Conservation (phyloP, 768 basidiomycete species). For the Omphalotus guepiniiformis region DNA sequence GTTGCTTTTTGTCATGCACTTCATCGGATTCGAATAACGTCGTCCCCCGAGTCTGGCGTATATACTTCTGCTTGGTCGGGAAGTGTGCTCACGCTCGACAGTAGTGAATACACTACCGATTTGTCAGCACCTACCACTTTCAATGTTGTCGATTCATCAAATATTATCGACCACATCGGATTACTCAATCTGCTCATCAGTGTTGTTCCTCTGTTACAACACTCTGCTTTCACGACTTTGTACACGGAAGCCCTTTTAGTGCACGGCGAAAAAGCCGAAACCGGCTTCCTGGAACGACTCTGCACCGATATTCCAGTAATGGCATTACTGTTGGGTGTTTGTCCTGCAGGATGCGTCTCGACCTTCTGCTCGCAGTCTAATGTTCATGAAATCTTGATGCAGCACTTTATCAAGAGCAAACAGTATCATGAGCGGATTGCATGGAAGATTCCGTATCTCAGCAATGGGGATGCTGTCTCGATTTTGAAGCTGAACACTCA, state of each 20-base stretch:
- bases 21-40: constrained; percentile 7
- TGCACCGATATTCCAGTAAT: constrained; percentile 38
- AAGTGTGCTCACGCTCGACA: constrained; percentile 18
- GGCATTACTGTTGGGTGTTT: constrained; percentile 36
- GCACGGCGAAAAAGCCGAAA: constrained; percentile 21
- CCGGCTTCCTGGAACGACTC: constrained; percentile 26
- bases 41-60: constrained; percentile 7
- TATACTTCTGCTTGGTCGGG: constrained; percentile 22
- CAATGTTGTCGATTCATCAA: constrained; percentile 38
- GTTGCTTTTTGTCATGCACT: constrained; percentile 25
- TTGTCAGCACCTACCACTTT: constrained; percentile 29
- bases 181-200: constrained; percentile 32
- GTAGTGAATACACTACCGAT: constrained; percentile 15
- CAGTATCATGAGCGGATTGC: constrained; percentile 34
- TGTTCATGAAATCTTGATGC: constrained; percentile 32
- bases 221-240: constrained; percentile 18
- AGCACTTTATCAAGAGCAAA: not conserved
- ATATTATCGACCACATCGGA: constrained; percentile 35
- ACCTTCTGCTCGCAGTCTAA: constrained; percentile 37
- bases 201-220: constrained; percentile 26
- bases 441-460: constrained; percentile 30
- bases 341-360: constrained; percentile 34
- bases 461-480: constrained; percentile 5
- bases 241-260: constrained; percentile 39
- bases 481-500: no score